Base-by-base conservation (phyloP, 2,329 filamentous ascomycete genomes). In the Aureobasidium sp. region DNA sequence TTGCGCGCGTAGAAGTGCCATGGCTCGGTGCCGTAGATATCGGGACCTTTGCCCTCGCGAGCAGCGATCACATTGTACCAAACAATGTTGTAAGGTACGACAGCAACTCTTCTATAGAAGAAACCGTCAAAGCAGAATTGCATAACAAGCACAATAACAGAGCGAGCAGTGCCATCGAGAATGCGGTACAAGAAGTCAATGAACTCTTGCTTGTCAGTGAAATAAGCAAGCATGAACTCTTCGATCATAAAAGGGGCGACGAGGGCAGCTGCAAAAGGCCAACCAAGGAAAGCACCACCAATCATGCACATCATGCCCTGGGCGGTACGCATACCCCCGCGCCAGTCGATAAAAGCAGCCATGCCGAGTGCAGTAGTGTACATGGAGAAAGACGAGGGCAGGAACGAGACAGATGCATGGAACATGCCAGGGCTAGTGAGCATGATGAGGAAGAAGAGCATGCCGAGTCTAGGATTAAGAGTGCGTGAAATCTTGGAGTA, bases 1-100 rank as follows among this genome's bases (percentile, higher is more conserved):
- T 99, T 99, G 68, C 90, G 89, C 68, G 96, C 81, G 75, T 99
- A 99, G 72, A 97, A 99, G 59, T 92, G 88, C 94, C 93, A 97
- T 1, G 93, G 90, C 75, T 99, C 94, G 0, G 90, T 95, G 48
- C 94, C 94, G 69, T 97, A 99, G 39, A 99, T 89, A 61, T 96
- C 84, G 0, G 94, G 94, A 0, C 93, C 94, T 70, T 80, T 82
- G 36, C 86, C 89, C 2, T 58, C 29, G 9, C 54, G 37, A 0
- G 84, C 82, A 7, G 89, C 89, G 71, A 99, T 93, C 47, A 99
- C 85, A 72, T 99, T 99, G 81, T 99, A 99, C 66, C 88, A 84
- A 69, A 99, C 86, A 69, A 99, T 97, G 71, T 97, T 97, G 81
- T 91, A 89, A 0, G 91, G 86, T 7, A 96, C 90, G 42, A 92